Conservation (phyloP, 805 yeast genomes). For the Allodekkera sacchari region DNA sequence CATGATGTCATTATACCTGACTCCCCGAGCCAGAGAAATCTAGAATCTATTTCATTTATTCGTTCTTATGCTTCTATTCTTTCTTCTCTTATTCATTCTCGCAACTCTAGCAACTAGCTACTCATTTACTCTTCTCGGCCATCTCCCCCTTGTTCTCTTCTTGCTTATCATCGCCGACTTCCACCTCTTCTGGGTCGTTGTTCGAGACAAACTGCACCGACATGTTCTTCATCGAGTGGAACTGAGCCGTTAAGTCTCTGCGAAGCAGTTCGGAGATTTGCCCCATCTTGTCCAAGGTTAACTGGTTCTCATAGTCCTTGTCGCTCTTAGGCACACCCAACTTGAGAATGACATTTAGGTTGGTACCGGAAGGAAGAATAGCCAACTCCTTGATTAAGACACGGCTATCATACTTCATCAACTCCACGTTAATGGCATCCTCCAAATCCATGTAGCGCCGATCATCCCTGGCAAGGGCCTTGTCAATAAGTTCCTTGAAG, state of each 20-base stretch:
- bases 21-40: not conserved
- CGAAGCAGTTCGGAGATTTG: conserved; percentile 19
- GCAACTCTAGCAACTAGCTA: too few species aligned
- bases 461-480: conserved; percentile 46
- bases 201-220: conserved; percentile 25
- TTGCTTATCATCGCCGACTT: conserved; percentile 5
- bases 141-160: conserved; percentile 2
- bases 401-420: conserved; percentile 25
- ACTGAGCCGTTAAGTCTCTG: conserved; percentile 25
- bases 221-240: conserved; percentile 25
- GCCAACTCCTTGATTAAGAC: conserved; percentile 31
- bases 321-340: conserved; percentile 24
- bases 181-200: conserved; percentile 5
- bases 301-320: conserved; percentile 20
- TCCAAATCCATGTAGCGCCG: conserved; percentile 37
- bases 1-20: too few species aligned
- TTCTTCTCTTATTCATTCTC: not conserved
- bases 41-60: conserved; percentile 1
- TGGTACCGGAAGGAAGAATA: conserved; percentile 47
- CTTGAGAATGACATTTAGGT: conserved; percentile 32
- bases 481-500: conserved; percentile 70
- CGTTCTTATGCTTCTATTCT: not conserved
- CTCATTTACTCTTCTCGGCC: too few species aligned
- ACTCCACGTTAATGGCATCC: conserved; percentile 25
- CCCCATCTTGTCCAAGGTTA: conserved; percentile 27